Evolutionary conservation across 116 monocot species (phyloP), one percentile per base, ranked within the genome.

Genomic region (Cymodocea nodosa): DNA sequence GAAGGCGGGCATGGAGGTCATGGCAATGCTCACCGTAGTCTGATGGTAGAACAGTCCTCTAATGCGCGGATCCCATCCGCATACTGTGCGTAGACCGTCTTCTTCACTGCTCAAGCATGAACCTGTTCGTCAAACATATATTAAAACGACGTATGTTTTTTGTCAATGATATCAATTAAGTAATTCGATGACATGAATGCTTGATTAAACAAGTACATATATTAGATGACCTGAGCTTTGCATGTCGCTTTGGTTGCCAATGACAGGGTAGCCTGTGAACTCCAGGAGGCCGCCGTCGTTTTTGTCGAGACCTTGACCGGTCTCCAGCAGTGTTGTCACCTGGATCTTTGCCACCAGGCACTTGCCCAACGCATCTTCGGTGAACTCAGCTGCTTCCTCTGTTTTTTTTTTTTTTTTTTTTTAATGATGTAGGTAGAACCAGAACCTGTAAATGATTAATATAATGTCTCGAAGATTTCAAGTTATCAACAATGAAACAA

Each of bases 51-150:
- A 60, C n/a, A 54, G 19, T 22, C 72, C 73, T 4, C 5, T 13
- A 25, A 81, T 64, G 3, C 76, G 68, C 13, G 76, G 73, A 35
- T 81, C 81, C 81, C 81, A 81, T 18, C 25, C 40, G 54, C 81
- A 81, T 12, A 16, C 73, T 0, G 76, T 76, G 2, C 9, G 15
- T 2, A 81, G 52, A 48, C 56, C 17, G 71, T 81, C 76, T 14
- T 76, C 73, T 1, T 60, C 12, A 17, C 76, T 56, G 2, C 7
- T 35, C 14, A 81, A 49, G 54, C 76, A 81, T 19, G 73, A 72
- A 4, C 69, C 73, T 67, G 64, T 39, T 13, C 14, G 30, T 30
- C 30, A 30, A 30, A 1, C 1, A 30, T 30, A 1, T 1, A 30
- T 1, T 30, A 1, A 30, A 30, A 30, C 30, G 3, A 30, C 30